A percentile compares a stretch with the other conserved stretches of the same genome.
phyloP scores from a whole-genome alignment of 192 early-diverging fungal species.

The Rhizophagus sp. region DNA sequence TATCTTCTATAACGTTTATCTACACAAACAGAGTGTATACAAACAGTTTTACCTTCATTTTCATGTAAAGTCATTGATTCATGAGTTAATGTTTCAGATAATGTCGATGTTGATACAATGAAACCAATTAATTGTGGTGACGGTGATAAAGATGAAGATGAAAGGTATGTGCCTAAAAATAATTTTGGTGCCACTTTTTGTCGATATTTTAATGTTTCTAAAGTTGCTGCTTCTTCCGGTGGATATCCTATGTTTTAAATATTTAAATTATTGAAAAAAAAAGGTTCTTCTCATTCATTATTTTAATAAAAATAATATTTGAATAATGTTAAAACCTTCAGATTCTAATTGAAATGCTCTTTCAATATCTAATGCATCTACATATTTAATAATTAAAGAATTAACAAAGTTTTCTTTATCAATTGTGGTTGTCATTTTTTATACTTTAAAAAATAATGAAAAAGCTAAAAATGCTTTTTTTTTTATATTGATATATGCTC shows the following conservation, averaged over 20 bases:
- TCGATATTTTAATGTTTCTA: slow-evolving; percentile 43
- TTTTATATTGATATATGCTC: too few species aligned
- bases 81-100: slow-evolving; percentile 52
- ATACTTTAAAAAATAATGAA: too few species aligned
- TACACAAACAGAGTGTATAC: slow-evolving; percentile 71
- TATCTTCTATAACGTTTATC: slow-evolving; percentile 44
- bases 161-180: slow-evolving; percentile 43
- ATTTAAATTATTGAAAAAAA: background rate
- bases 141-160: background rate
- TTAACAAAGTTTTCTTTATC: background rate
- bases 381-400: background rate
- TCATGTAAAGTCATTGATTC: slow-evolving; percentile 67
- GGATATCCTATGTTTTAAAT: slow-evolving; percentile 40
- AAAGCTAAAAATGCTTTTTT: too few species aligned
- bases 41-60: slow-evolving; percentile 58
- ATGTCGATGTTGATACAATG: slow-evolving; percentile 57
- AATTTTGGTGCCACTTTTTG: slow-evolving; percentile 40
- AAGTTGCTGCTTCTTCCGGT: slow-evolving; percentile 46
- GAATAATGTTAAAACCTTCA: slow-evolving; percentile 12
- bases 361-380: slow-evolving; percentile 13
- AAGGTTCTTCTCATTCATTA: background rate
- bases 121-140: slow-evolving; percentile 51
- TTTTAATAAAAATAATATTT: background rate
- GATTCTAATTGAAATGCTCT: slow-evolving; percentile 27
- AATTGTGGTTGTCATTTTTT: background rate